These are phyloP conservation scores for Bremia lactucae DNA, from an alignment of 352 stramenopile species.

Conservation along the genomic window DNA sequence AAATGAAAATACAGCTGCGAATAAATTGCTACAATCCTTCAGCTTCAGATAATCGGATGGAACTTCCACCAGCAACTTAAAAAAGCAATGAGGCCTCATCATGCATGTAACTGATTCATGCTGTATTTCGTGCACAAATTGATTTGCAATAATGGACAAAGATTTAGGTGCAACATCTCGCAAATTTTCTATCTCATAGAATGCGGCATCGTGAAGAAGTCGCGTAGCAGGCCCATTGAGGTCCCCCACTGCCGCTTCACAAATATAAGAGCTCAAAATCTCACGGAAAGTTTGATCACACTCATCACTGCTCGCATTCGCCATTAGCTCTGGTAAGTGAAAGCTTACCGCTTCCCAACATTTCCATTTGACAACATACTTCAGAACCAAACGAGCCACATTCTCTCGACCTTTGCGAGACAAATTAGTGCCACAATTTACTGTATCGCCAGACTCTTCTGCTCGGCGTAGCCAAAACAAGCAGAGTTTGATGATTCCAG, in stretches of 20 bases:
- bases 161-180: slow-evolving; percentile 28
- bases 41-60: slow-evolving; percentile 26
- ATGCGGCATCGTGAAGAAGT: slow-evolving; percentile 58
- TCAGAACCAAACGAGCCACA: slow-evolving; percentile 36
- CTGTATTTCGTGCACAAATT: slow-evolving; percentile 15
- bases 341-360: slow-evolving; percentile 70
- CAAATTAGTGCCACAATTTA: background rate
- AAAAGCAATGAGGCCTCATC: slow-evolving; percentile 13
- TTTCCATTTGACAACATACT: slow-evolving; percentile 44
- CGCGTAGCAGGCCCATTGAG: slow-evolving; percentile 21
- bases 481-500: slow-evolving; percentile 70
- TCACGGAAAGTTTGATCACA: slow-evolving; percentile 21
- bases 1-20: slow-evolving; percentile 12
- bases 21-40: slow-evolving; percentile 15
- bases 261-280: slow-evolving; percentile 27
- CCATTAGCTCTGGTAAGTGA: slow-evolving; percentile 53
- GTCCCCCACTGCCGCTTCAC: slow-evolving; percentile 8
- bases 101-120: slow-evolving; percentile 2
- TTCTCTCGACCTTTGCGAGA: slow-evolving; percentile 13
- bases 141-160: slow-evolving; percentile 17
- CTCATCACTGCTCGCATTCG: slow-evolving; percentile 21
- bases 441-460: background rate
- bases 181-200: slow-evolving; percentile 69
- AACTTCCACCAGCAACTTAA: slow-evolving; percentile 23
- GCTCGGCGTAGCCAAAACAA: slow-evolving; percentile 44